phyloP scores from a whole-genome alignment of 139 green algal genomes.

The Edaphochlamys debaryana region DNA sequence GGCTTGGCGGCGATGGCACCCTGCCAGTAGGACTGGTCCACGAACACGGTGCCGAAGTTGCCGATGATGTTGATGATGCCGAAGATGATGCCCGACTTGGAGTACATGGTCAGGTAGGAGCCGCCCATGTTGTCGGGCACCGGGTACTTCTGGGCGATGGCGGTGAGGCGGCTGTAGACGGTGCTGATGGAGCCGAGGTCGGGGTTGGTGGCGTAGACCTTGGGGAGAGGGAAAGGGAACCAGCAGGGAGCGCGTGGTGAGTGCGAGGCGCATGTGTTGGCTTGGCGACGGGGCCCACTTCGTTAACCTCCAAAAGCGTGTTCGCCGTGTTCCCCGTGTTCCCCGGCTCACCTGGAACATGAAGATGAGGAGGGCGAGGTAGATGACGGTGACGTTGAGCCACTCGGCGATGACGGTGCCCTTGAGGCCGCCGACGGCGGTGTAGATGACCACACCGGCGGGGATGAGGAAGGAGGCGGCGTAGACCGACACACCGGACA shows the following conservation, averaged over 20 bases:
- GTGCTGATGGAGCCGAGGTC: conserved; percentile 56
- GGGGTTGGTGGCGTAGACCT: conserved; percentile 73
- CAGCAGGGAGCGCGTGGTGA: no score
- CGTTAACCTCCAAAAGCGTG: no score
- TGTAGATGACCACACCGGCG: conserved; percentile 91
- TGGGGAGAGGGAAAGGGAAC: no score
- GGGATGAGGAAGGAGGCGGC: conserved; percentile 77
- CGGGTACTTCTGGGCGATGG: conserved; percentile 52
- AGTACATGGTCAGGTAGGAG: conserved; percentile 94
- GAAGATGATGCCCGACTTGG: conserved; percentile 89
- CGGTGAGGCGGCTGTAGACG: conserved; percentile 80
- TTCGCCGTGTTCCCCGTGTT: no score
- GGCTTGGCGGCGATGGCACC: conserved; percentile 90
- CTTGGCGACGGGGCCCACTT: no score
- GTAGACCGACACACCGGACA: conserved; percentile 66
- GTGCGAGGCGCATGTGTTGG: no score
- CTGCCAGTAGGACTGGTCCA: conserved; percentile 92
- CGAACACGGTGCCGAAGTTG: conserved; percentile 96
- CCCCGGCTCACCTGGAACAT: no score
- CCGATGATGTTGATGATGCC: conserved; percentile 97
- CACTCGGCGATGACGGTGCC: conserved; percentile 89
- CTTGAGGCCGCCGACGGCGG: conserved; percentile 89
- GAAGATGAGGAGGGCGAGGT: conserved; percentile 89
- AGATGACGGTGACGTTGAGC: conserved; percentile 85
- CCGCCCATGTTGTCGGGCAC: conserved; percentile 86